phyloP scores from a whole-genome alignment of 2,329 filamentous ascomycete species.

The Nothopassalora personata region DNA sequence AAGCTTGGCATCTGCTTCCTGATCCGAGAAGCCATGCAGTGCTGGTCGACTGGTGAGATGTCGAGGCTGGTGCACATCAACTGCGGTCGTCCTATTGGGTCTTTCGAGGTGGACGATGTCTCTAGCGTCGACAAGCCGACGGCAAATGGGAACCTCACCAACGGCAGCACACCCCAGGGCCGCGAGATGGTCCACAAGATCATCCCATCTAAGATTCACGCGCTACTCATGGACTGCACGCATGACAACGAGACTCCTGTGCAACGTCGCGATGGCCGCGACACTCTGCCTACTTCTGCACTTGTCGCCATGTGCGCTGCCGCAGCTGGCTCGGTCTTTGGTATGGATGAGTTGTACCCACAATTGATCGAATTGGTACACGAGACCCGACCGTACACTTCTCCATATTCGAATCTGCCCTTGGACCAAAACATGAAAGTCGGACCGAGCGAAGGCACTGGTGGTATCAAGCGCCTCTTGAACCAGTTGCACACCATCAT shows the following conservation, averaged over 20 bases:
- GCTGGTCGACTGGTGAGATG: conserved; percentile 90
- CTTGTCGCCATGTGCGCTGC: conserved; percentile 94
- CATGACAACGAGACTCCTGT: conserved; percentile 97
- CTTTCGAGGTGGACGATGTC: conserved; percentile 89
- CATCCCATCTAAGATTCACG: conserved; percentile 82
- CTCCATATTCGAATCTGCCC: conserved; percentile 59
- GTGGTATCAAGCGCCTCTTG: conserved; percentile 81
- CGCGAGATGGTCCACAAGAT: conserved; percentile 72
- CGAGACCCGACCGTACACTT: conserved; percentile 78
- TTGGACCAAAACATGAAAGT: conserved; percentile 50
- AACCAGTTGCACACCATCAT: conserved; percentile 94
- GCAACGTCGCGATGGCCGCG: conserved; percentile 88
- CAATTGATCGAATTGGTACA: conserved; percentile 87
- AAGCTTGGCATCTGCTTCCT: conserved; percentile 83
- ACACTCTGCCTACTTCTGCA: conserved; percentile 89
- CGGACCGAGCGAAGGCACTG: conserved; percentile 76
- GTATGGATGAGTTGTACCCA: conserved; percentile 95
- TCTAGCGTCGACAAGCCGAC: conserved; percentile 53
- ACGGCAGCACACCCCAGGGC: conserved; percentile 33
- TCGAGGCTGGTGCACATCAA: conserved; percentile 90
- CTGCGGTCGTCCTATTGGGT: conserved; percentile 89
- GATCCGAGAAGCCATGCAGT: conserved; percentile 97
- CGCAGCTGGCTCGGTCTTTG: conserved; percentile 92
- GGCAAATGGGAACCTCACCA: conserved; percentile 27
- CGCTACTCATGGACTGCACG: conserved; percentile 98